A percentile compares a stretch with the other conserved stretches of the same genome.
Evolutionary conservation across 2,329 filamentous ascomycete species (phyloP).

Genomic region (Aquanectria penicillioides): DNA sequence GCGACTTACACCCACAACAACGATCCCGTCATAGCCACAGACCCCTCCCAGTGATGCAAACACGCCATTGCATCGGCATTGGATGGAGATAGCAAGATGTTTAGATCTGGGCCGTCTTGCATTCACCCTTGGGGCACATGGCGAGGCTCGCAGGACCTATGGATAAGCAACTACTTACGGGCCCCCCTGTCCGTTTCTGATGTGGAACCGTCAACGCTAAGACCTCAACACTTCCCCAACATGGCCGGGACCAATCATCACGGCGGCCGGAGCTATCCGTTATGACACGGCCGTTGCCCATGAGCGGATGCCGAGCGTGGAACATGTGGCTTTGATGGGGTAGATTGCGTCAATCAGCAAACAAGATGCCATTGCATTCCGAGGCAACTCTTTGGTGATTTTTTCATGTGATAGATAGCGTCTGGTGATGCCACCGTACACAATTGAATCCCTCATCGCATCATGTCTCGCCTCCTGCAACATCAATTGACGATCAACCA

Average conservation of each 20-base stretch:
- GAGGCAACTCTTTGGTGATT: no score
- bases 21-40: not conserved
- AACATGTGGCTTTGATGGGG: no score
- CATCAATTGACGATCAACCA: not conserved
- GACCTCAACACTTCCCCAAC: conserved; percentile 8
- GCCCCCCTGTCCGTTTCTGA: not conserved
- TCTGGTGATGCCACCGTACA: no score
- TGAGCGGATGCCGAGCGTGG: not conserved
- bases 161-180: not conserved
- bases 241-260: not conserved
- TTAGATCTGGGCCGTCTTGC: conserved; percentile 1
- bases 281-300: not conserved
- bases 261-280: not conserved
- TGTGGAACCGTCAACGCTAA: no score
- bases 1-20: not conserved
- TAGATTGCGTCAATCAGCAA: no score
- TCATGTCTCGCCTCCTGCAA: not conserved
- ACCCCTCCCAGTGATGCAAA: not conserved
- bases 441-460: no score
- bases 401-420: no score
- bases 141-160: not conserved
- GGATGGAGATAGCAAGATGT: not conserved
- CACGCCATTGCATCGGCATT: not conserved
- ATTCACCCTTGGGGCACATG: not conserved
- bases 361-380: no score